These are phyloP conservation scores for Cephaloascus fragrans DNA, from an alignment of 805 yeast species.

Conservation along the genomic window DNA sequence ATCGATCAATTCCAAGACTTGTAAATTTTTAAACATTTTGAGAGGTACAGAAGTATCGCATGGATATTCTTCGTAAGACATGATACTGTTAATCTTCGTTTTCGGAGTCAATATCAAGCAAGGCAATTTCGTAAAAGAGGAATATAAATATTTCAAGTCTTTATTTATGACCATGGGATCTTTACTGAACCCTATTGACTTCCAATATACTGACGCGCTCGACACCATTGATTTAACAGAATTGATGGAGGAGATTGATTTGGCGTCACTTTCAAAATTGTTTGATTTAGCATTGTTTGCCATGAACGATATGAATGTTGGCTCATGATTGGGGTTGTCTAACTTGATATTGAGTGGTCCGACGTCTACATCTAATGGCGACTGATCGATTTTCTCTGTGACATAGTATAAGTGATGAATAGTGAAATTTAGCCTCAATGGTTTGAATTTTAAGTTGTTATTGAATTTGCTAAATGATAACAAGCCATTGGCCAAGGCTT, in stretches of 20 bases:
- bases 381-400: conserved; percentile 45
- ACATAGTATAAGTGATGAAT: conserved; percentile 56
- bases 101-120: conserved; percentile 54
- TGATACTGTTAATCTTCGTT: conserved; percentile 44
- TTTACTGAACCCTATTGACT: conserved; percentile 18
- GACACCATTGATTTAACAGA: conserved; percentile 44
- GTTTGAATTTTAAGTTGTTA: conserved; percentile 20
- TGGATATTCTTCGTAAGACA: conserved; percentile 60
- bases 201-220: conserved; percentile 31
- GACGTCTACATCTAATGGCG: conserved; percentile 35
- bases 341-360: conserved; percentile 56
- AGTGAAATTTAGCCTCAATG: conserved; percentile 47
- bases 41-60: conserved; percentile 63
- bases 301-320: conserved; percentile 49
- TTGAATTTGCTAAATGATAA: conserved; percentile 37
- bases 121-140: conserved; percentile 58
- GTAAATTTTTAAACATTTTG: conserved; percentile 49
- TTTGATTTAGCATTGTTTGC: conserved; percentile 41
- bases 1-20: conserved; percentile 50
- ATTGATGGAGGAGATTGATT: conserved; percentile 47
- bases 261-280: conserved; percentile 31
- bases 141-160: conserved; percentile 46
- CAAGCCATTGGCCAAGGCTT: conserved; percentile 49
- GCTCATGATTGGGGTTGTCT: conserved; percentile 43
- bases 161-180: conserved; percentile 36